These are phyloP conservation scores for Aspergillus carlsbadensis DNA, from an alignment of 495 filamentous ascomycete genomes.

Conservation along the genomic window DNA sequence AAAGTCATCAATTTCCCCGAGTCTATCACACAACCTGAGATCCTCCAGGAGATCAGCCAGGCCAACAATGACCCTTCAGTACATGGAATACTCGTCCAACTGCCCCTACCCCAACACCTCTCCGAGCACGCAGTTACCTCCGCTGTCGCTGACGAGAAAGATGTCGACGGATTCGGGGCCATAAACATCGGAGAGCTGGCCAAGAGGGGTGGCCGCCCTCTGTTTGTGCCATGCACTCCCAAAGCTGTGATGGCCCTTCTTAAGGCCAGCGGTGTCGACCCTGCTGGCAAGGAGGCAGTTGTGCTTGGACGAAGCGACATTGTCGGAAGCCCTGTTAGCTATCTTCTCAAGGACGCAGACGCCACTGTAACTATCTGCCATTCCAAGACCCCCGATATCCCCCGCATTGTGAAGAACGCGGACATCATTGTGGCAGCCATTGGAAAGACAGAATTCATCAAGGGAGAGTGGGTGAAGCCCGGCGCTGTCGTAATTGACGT, in stretches of 20 bases:
- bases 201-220: conserved; percentile 83
- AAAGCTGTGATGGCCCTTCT: conserved; percentile 95
- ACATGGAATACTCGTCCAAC: conserved; percentile 91
- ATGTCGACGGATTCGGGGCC: conserved; percentile 96
- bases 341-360: conserved; percentile 89
- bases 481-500: conserved; percentile 96
- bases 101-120: conserved; percentile 85
- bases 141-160: conserved; percentile 87
- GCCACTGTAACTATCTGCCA: conserved; percentile 97
- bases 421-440: conserved; percentile 93
- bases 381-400: conserved; percentile 74
- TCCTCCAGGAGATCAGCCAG: conserved; percentile 73
- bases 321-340: conserved; percentile 94
- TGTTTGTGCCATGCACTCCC: conserved; percentile 92
- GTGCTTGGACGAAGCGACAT: conserved; percentile 96
- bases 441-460: conserved; percentile 81
- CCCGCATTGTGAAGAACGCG: conserved; percentile 72
- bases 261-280: conserved; percentile 75
- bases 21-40: conserved; percentile 76
- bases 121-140: conserved; percentile 88
- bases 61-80: conserved; percentile 87
- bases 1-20: conserved; percentile 80
- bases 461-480: conserved; percentile 92
- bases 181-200: conserved; percentile 93
- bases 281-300: conserved; percentile 88